Evolutionary conservation across 2,329 filamentous ascomycete species (phyloP).

Genomic region (Penicillium vulpinum): DNA sequence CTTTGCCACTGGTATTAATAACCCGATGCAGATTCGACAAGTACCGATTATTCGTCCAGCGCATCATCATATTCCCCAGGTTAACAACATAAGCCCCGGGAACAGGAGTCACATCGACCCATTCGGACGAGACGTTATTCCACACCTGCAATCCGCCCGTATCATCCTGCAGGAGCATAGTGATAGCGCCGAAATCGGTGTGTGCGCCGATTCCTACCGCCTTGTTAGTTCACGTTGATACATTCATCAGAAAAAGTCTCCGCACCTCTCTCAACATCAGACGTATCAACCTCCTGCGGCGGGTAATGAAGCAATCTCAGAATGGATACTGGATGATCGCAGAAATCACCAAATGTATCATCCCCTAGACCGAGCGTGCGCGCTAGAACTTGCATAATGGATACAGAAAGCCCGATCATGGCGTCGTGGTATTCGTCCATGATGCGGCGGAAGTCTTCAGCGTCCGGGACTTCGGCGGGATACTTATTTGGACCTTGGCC

Average conservation of each 20-base stretch:
- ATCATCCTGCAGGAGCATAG: slow-evolving; percentile 33
- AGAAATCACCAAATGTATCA: slow-evolving; percentile 25
- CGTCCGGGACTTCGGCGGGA: slow-evolving; percentile 11
- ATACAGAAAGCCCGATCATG: slow-evolving; percentile 19
- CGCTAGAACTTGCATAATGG: slow-evolving; percentile 18
- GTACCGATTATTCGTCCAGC: slow-evolving; percentile 32
- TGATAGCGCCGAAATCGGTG: slow-evolving; percentile 36
- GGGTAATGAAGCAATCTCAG: slow-evolving; percentile 33
- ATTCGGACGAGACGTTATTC: slow-evolving; percentile 22
- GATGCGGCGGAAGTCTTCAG: slow-evolving; percentile 6
- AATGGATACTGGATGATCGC: slow-evolving; percentile 26
- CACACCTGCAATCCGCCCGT: slow-evolving; percentile 31
- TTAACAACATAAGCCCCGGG: slow-evolving; percentile 32
- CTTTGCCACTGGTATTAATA: slow-evolving; percentile 27
- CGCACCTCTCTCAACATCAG: slow-evolving; percentile 21
- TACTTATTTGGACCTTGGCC: slow-evolving; percentile 25
- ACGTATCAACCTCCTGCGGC: slow-evolving; percentile 22
- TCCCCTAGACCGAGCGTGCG: slow-evolving; percentile 17
- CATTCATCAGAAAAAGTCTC: background rate
- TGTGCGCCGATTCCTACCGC: slow-evolving; percentile 33
- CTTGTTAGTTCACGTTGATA: background rate
- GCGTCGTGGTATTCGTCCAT: slow-evolving; percentile 19
- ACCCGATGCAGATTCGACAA: slow-evolving; percentile 32
- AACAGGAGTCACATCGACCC: slow-evolving; percentile 28
- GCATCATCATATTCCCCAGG: slow-evolving; percentile 33